phyloP scores from a whole-genome alignment of 2,329 filamentous ascomycete genomes.

The Diaporthe australafricana region DNA sequence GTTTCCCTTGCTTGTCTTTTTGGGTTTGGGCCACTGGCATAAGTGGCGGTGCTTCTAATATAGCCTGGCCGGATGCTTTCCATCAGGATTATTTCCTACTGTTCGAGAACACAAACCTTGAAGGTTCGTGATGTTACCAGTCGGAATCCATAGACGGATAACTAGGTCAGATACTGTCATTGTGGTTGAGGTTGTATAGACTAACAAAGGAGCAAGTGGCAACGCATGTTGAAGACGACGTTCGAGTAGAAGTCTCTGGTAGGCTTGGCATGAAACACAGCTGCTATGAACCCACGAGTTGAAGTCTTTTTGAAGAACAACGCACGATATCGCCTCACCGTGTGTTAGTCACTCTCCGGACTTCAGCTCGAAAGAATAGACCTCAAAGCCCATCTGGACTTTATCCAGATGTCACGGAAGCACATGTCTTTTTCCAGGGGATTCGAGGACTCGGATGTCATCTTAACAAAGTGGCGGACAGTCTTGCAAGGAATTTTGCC shows the following conservation, averaged over 20 bases:
- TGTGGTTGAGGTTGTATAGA: not conserved
- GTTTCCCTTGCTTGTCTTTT: not conserved
- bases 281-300: not conserved
- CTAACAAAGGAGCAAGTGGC: not conserved
- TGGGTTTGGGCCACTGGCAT: not conserved
- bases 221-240: not conserved
- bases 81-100: not conserved
- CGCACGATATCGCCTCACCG: too few species aligned
- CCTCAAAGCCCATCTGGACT: not conserved
- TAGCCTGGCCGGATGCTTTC: not conserved
- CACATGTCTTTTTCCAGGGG: not conserved
- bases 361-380: not conserved
- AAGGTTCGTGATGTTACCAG: not conserved
- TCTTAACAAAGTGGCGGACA: not conserved
- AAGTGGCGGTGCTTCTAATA: not conserved
- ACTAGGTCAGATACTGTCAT: not conserved
- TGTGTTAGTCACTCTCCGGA: too few species aligned
- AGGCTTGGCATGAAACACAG: not conserved
- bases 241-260: not conserved
- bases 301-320: not conserved
- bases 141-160: not conserved
- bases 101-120: not conserved
- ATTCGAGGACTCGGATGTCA: not conserved
- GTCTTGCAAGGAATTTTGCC: not conserved
- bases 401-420: not conserved